Conservation (phyloP, 1,139 yeast genomes). For the Suhomyces bokatorum region DNA sequence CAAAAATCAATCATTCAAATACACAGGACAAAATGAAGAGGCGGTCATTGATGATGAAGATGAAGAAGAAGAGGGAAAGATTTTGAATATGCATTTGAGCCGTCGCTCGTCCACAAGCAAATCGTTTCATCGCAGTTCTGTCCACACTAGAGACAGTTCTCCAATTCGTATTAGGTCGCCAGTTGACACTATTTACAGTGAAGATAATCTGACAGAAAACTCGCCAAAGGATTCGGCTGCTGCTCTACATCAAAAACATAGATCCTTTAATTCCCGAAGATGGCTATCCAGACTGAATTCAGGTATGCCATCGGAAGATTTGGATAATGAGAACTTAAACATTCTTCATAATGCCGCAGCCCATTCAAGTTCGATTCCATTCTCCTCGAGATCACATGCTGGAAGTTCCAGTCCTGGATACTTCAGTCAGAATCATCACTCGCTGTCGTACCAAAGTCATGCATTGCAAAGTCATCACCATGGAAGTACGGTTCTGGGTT, state of each 20-base stretch:
- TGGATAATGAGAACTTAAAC: slow-evolving; percentile 40
- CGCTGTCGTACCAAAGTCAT: neutral
- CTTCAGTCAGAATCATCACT: slow-evolving; percentile 15
- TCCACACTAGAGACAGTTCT: slow-evolving; percentile 4
- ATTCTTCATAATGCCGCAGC: slow-evolving; percentile 38
- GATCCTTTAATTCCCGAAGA: slow-evolving; percentile 4
- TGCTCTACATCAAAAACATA: neutral
- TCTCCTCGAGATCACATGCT: slow-evolving; percentile 8
- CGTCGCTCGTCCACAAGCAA: slow-evolving; percentile 9
- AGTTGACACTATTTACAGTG: slow-evolving; percentile 8
- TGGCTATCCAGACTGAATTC: slow-evolving; percentile 5
- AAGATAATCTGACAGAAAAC: slow-evolving; percentile 4
- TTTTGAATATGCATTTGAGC: neutral
- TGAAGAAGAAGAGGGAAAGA: slow-evolving; percentile 3
- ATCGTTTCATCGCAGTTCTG: slow-evolving; percentile 1
- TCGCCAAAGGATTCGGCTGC: slow-evolving; percentile 7
- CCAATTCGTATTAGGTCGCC: slow-evolving; percentile 16
- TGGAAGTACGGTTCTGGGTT: slow-evolving; percentile 16
- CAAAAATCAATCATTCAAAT: slow-evolving; percentile 1
- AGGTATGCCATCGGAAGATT: slow-evolving; percentile 23
- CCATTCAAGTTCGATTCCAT: slow-evolving; percentile 12
- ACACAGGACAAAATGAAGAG: slow-evolving; percentile 23
- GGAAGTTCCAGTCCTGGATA: slow-evolving; percentile 17
- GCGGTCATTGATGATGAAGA: slow-evolving; percentile 27
- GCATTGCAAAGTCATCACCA: slow-evolving; percentile 3